phyloP scores from a whole-genome alignment of 768 basidiomycete species.

The Cantharellus cinnabarinus region DNA sequence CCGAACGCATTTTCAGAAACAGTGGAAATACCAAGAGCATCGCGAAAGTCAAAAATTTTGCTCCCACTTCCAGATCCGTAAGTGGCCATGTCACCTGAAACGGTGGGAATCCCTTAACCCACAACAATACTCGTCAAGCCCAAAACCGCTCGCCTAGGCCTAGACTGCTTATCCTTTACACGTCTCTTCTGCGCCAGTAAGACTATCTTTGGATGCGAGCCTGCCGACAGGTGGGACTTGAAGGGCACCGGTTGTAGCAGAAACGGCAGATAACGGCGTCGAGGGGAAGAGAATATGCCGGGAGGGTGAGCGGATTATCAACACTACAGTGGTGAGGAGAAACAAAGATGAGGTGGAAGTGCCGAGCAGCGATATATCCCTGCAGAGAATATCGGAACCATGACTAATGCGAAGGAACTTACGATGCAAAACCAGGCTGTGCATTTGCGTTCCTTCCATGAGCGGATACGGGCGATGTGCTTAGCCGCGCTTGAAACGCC shows the following conservation, averaged over 20 bases:
- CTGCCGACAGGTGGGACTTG: not conserved
- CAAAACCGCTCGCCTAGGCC: not conserved
- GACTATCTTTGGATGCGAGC: not conserved
- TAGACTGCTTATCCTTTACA: not conserved
- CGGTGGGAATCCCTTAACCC: not conserved
- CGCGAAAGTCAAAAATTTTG: not conserved
- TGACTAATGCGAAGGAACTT: not conserved
- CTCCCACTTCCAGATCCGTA: not conserved
- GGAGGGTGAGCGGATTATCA: not conserved
- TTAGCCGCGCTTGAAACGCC: not conserved
- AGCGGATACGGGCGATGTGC: not conserved
- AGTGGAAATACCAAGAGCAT: too few species aligned
- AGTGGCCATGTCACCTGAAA: not conserved
- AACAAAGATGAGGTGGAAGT: not conserved
- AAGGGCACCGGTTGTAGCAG: not conserved
- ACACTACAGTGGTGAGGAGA: not conserved
- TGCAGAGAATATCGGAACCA: not conserved
- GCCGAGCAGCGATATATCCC: not conserved
- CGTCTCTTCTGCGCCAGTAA: not conserved
- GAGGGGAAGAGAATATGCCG: not conserved
- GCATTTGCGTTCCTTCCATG: not conserved
- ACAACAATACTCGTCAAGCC: not conserved
- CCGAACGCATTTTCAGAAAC: too few species aligned
- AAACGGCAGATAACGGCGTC: not conserved
- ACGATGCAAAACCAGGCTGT: not conserved